phyloP scores from a whole-genome alignment of 2,329 filamentous ascomycete genomes.

The Trichothecium sympodiale region DNA sequence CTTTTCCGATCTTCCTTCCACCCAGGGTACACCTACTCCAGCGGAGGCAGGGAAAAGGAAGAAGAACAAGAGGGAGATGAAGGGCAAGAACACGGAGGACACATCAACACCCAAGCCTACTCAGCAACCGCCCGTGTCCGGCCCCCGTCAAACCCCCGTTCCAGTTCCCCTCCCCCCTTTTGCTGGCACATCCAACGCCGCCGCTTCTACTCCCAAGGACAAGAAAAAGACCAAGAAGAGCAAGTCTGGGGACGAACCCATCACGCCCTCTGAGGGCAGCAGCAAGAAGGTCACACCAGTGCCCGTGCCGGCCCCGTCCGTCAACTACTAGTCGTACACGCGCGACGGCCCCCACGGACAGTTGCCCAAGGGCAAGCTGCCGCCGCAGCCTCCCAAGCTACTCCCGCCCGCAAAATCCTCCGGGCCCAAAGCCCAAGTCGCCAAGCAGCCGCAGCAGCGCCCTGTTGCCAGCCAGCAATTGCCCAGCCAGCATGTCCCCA shows the following conservation, averaged over 20 bases:
- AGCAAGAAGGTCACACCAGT: conserved; percentile 14
- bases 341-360: too few species aligned
- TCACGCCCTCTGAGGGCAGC: neutral
- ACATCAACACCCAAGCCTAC: too few species aligned
- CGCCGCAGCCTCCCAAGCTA: conserved; percentile 22
- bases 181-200: neutral
- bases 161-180: conserved; percentile 9
- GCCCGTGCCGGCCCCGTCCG: conserved; percentile 11
- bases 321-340: too few species aligned
- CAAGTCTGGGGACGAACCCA: neutral
- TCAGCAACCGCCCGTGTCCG: conserved; percentile 16
- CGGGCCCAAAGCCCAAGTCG: conserved; percentile 11
- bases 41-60: conserved; percentile 7
- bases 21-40: conserved; percentile 5
- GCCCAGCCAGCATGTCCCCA: too few species aligned
- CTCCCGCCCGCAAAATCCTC: conserved; percentile 14
- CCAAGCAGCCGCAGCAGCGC: too few species aligned
- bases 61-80: conserved; percentile 16
- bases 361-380: too few species aligned
- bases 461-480: too few species aligned
- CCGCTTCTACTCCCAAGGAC: conserved; percentile 2
- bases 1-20: conserved; percentile 7
- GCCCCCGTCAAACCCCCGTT: conserved; percentile 17
- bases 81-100: conserved; percentile 12
- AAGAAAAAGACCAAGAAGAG: conserved; percentile 5